A percentile compares a stretch with the other conserved stretches of the same genome.
Conservation (phyloP, 169 alveolate genomes). For the Cryptosporidium sp. region DNA sequence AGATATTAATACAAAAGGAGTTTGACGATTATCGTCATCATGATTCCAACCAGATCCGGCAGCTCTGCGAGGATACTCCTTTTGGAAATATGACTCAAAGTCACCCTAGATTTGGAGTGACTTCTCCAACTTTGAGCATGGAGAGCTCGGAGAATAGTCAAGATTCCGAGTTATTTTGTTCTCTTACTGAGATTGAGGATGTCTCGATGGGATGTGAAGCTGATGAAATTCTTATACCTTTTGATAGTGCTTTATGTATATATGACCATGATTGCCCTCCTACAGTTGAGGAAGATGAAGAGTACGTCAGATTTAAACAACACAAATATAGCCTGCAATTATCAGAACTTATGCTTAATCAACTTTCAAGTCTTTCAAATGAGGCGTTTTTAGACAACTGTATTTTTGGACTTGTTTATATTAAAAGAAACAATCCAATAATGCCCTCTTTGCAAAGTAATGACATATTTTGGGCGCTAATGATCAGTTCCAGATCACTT, state of each 20-base stretch:
- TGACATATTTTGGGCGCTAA: slow-evolving; percentile 52
- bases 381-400: slow-evolving; percentile 65
- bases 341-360: slow-evolving; percentile 49
- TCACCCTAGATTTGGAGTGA: slow-evolving; percentile 20
- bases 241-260: slow-evolving; percentile 32
- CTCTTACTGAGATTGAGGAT: slow-evolving; percentile 49
- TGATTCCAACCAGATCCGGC: not conserved
- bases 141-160: slow-evolving; percentile 23
- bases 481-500: slow-evolving; percentile 60
- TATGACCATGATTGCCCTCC: slow-evolving; percentile 52
- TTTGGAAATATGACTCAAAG: slow-evolving; percentile 2
- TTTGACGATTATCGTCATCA: not conserved
- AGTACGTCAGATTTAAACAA: slow-evolving; percentile 36
- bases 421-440: slow-evolving; percentile 25
- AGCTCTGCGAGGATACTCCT: slow-evolving; percentile 3
- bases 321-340: slow-evolving; percentile 67
- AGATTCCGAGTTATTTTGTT: slow-evolving; percentile 24
- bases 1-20: not conserved
- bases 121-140: slow-evolving; percentile 7
- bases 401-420: slow-evolving; percentile 53
- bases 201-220: slow-evolving; percentile 36
- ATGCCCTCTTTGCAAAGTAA: slow-evolving; percentile 38
- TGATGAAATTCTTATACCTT: slow-evolving; percentile 47
- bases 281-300: slow-evolving; percentile 65
- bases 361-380: slow-evolving; percentile 24